These are phyloP conservation scores for Tulasnella sp. DNA, from an alignment of 768 basidiomycete species.

Conservation along the genomic window DNA sequence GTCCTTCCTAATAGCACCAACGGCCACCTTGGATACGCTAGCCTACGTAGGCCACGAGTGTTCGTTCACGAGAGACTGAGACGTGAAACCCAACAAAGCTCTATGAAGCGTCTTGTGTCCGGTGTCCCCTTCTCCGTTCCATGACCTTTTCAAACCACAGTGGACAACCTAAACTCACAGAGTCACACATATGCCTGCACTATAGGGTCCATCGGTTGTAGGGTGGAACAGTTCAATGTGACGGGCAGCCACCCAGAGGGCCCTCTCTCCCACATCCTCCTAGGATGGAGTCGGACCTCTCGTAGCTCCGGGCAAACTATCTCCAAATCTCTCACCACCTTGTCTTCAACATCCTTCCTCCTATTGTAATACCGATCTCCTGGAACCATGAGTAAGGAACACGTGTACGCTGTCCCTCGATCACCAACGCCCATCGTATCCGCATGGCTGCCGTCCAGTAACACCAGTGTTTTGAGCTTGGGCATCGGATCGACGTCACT, in stretches of 20 bases:
- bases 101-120: background rate
- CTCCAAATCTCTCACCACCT: background rate
- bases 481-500: background rate
- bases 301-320: background rate
- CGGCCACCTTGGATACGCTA: background rate
- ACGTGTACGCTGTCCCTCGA: conserved; percentile 5
- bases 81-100: background rate
- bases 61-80: background rate
- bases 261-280: background rate
- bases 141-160: background rate
- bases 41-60: background rate
- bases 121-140: background rate
- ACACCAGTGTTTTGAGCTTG: background rate
- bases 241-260: background rate
- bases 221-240: background rate
- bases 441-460: background rate
- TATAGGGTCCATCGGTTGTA: background rate
- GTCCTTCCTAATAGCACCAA: background rate
- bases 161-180: background rate
- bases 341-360: background rate
- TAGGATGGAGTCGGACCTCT: conserved; percentile 5
- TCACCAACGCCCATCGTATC: background rate
- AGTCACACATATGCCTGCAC: background rate
- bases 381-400: background rate
- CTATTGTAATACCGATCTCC: background rate